These are phyloP conservation scores for Saposhnikovia divaricata DNA, from an alignment of 129 eudicot genomes.

Conservation along the genomic window DNA sequence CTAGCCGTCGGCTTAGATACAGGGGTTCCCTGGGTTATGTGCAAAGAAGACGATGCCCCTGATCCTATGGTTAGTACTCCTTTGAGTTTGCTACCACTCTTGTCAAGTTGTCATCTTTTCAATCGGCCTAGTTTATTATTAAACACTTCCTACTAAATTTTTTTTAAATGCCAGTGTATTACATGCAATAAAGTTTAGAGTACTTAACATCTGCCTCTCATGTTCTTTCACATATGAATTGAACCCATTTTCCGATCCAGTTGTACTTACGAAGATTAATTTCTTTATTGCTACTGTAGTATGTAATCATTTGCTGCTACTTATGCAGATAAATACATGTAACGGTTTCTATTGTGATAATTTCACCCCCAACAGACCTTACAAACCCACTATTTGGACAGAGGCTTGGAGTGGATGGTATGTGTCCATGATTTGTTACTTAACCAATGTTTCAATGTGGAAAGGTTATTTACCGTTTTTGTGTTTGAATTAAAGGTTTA, in stretches of 20 bases:
- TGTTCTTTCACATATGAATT: not conserved
- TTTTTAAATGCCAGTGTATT: not conserved
- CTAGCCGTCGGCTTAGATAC: conserved; percentile 62
- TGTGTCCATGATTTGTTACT: conserved; percentile 3
- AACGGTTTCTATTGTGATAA: conserved; percentile 90
- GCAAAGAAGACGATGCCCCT: conserved; percentile 31
- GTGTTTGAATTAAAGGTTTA: conserved; percentile 15
- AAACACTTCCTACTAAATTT: not conserved
- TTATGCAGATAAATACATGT: conserved; percentile 79
- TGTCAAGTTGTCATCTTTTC: not conserved
- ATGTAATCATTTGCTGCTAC: not conserved
- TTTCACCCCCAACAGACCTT: conserved; percentile 70
- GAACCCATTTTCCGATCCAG: not conserved
- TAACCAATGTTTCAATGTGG: not conserved
- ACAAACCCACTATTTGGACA: conserved; percentile 84
- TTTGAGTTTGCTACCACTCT: not conserved
- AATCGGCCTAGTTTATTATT: not conserved
- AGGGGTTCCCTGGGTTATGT: conserved; percentile 40
- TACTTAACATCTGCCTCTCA: not conserved
- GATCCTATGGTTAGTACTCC: conserved; percentile 29
- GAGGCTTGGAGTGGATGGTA: conserved; percentile 99
- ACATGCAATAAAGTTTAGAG: not conserved
- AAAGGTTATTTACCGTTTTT: not conserved
- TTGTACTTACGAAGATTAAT: not conserved
- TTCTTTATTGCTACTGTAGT: not conserved